phyloP scores from a whole-genome alignment of 1,139 yeast genomes.

The Chernovozyma sophiae-reginae region DNA sequence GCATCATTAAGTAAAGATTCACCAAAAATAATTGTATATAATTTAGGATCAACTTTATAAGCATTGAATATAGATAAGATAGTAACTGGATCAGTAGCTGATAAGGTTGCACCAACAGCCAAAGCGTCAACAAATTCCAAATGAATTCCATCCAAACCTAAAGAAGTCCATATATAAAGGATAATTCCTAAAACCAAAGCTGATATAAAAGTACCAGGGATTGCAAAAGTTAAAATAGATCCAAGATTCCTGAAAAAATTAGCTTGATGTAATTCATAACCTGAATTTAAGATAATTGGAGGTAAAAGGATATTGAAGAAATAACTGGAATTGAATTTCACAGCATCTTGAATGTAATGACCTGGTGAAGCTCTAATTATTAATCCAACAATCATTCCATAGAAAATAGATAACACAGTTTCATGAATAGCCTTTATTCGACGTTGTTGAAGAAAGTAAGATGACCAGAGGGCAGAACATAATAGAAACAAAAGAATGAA shows the following conservation, averaged over 20 bases:
- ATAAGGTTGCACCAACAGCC: constrained; percentile 94
- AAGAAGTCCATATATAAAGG: constrained; percentile 81
- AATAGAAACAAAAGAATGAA: constrained; percentile 78
- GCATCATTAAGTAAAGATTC: constrained; percentile 96
- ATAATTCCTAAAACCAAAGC: constrained; percentile 86
- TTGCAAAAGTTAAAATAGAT: constrained; percentile 89
- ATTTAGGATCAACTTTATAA: constrained; percentile 94
- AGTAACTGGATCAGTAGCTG: constrained; percentile 98
- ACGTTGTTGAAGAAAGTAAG: constrained; percentile 87
- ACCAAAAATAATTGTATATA: constrained; percentile 95
- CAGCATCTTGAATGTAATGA: constrained; percentile 94
- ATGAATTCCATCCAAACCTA: constrained; percentile 84
- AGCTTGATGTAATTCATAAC: constrained; percentile 93
- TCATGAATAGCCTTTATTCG: constrained; percentile 94
- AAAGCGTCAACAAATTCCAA: constrained; percentile 94
- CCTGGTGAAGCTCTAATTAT: constrained; percentile 90
- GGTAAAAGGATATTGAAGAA: constrained; percentile 93
- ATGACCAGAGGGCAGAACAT: constrained; percentile 90
- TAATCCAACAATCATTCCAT: constrained; percentile 95
- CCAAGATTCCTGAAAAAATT: constrained; percentile 92
- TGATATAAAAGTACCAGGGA: constrained; percentile 93
- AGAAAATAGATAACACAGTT: constrained; percentile 90
- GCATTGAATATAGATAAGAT: constrained; percentile 94
- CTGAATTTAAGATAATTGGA: constrained; percentile 93
- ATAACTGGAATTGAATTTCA: constrained; percentile 89